These are phyloP conservation scores for Apiospora malaysiana DNA, from an alignment of 2,329 filamentous ascomycete species.

Conservation along the genomic window DNA sequence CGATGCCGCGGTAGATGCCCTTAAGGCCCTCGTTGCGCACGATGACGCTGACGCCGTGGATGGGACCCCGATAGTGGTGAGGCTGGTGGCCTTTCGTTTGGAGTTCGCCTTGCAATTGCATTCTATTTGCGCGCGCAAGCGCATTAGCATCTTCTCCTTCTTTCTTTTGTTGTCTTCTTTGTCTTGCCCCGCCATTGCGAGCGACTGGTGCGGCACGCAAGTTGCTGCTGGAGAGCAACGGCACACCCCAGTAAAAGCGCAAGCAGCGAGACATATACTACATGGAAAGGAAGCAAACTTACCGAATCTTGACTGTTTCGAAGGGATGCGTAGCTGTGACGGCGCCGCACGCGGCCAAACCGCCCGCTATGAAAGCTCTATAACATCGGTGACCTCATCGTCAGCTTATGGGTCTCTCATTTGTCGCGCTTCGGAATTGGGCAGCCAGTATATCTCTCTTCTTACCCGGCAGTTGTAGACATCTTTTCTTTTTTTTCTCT, in stretches of 20 bases:
- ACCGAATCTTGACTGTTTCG: slow-evolving; percentile 99
- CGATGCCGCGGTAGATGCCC: slow-evolving; percentile 87
- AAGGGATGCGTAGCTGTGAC: slow-evolving; percentile 98
- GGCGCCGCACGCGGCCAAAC: slow-evolving; percentile 94
- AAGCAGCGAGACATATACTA: background rate
- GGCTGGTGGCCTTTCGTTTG: slow-evolving; percentile 84
- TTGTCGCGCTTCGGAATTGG: background rate
- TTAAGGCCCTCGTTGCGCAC: slow-evolving; percentile 85
- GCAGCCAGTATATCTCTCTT: background rate
- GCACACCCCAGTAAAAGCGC: background rate
- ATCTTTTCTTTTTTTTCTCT: slow-evolving; percentile 29
- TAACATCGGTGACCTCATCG: slow-evolving; percentile 9
- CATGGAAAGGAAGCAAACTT: slow-evolving; percentile 39
- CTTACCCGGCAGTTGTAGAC: slow-evolving; percentile 40
- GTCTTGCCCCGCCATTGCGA: slow-evolving; percentile 22
- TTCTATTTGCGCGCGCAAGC: slow-evolving; percentile 52
- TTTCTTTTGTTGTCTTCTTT: background rate
- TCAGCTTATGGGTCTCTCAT: background rate
- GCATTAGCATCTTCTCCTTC: slow-evolving; percentile 5
- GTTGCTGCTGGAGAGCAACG: background rate
- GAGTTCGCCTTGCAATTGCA: slow-evolving; percentile 96
- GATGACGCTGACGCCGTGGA: slow-evolving; percentile 91
- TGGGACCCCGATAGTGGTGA: slow-evolving; percentile 86
- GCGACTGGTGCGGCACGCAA: background rate
- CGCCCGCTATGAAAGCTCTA: slow-evolving; percentile 92